These are phyloP conservation scores for Penium margaritaceum DNA, from an alignment of 139 green algal species.

Conservation along the genomic window DNA sequence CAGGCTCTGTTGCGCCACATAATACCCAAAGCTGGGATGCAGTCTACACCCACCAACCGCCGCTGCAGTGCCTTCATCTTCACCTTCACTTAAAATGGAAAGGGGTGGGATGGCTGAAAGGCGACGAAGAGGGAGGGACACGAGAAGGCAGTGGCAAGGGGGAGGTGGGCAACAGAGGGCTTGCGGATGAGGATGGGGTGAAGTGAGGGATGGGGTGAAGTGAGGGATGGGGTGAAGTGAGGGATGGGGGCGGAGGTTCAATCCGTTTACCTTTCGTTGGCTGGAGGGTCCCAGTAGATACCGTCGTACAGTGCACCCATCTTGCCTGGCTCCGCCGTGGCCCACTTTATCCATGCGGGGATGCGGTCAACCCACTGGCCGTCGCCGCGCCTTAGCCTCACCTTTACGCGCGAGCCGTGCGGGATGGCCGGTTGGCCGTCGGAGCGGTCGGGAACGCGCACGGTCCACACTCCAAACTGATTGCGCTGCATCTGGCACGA, in stretches of 20 bases:
- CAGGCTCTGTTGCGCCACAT: too few relatives aligned
- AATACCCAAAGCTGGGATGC: too few relatives aligned
- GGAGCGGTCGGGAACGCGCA: slow-evolving; percentile 26
- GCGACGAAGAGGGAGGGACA: not conserved
- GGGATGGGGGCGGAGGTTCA: too few relatives aligned
- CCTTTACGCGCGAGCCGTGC: slow-evolving; percentile 45
- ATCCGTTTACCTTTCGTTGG: slow-evolving; percentile 49
- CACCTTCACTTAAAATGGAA: too few relatives aligned
- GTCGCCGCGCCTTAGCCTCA: slow-evolving; percentile 16
- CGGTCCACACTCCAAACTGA: slow-evolving; percentile 55
- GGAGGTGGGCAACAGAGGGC: not conserved
- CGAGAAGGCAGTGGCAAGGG: not conserved
- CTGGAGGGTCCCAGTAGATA: slow-evolving; percentile 82
- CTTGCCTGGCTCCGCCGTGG: slow-evolving; percentile 57
- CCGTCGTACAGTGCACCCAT: slow-evolving; percentile 87
- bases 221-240: too few relatives aligned
- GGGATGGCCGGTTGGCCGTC: slow-evolving; percentile 36
- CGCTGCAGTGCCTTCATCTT: too few relatives aligned
- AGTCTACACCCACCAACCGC: too few relatives aligned
- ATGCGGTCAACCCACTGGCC: slow-evolving; percentile 70
- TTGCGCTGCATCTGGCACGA: slow-evolving; percentile 59
- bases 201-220: too few relatives aligned
- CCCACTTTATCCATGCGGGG: slow-evolving; percentile 76
- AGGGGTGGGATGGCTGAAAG: too few relatives aligned
- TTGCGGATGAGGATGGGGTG: not conserved